Evolutionary conservation across 2,329 filamentous ascomycete species (phyloP), one percentile per base, ranked within the genome.

Genomic region (Colletotrichum australisinense): DNA sequence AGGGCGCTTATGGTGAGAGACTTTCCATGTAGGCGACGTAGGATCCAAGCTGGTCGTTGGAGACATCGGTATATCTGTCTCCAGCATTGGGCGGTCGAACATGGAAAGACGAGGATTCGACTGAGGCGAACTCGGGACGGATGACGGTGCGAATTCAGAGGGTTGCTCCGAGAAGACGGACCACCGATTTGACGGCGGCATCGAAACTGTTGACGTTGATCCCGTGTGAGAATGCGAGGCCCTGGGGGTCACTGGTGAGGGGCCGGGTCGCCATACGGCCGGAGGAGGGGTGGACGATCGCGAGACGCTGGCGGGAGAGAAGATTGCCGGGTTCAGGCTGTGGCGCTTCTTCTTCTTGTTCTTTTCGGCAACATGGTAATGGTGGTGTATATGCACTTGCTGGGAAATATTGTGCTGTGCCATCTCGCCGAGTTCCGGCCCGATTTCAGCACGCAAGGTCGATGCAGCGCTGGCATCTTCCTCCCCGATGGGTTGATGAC

Each of bases 321-420:
- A 89, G 19, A 93, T 82, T 35, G 88, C 87, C 0, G 91, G 86
- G 14, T 88, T 89, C 11, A 94, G 84, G 26, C 90, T 87, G 38
- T 90, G 89, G 2, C 94, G 91, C 84, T 92, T 93, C 84, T 94
- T 97, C 84, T 91, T 94, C 71, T 93, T 91, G 24, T 88, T 86
- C 80, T 91, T 92, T 66, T 88, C 84, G 1, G 91, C 85, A 12
- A 92, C 89, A 76, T 98, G 95, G 79, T 98, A 98, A 80, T 98
- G 96, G 78, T 98, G 95, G 79, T 98, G 96, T 58, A 98, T 94
- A 78, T 98, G 96, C 16, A 98, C 85, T 78, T 97, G 94, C 78
- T 94, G 93, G 0, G 93, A 92, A 3, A 89, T 76, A 16, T 65
- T 64, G 38, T 42, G 38, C 22, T 82, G 84, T 38, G 84, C 81